Conservation (phyloP, 2,329 filamentous ascomycete genomes). For the Fragosphaeria purpurea region DNA sequence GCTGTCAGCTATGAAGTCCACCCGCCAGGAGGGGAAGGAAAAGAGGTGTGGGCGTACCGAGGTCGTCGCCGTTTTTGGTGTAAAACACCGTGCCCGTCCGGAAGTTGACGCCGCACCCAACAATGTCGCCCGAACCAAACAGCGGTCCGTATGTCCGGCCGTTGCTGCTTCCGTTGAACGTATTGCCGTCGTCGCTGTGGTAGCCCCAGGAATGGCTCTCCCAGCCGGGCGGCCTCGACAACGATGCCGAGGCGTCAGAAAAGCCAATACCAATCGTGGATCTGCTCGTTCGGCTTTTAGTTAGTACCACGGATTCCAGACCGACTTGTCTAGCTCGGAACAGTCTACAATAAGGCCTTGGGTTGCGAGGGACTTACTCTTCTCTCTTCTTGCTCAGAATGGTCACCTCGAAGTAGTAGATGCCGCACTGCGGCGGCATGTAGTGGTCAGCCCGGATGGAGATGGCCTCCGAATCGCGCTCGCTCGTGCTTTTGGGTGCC, state of each 20-base stretch:
- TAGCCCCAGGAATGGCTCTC: constrained; percentile 60
- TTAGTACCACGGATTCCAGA: too few relatives aligned
- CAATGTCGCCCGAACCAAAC: constrained; percentile 46
- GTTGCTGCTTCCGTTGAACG: constrained; percentile 45
- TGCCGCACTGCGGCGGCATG: constrained; percentile 81
- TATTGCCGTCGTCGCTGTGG: constrained; percentile 57
- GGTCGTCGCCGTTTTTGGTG: constrained; percentile 51
- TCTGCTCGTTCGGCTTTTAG: constrained; percentile 21
- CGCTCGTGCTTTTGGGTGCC: constrained; percentile 34
- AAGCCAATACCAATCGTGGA: constrained; percentile 56
- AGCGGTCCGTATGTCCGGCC: constrained; percentile 48
- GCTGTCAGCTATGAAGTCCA: constrained; percentile 15
- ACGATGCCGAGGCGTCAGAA: constrained; percentile 40
- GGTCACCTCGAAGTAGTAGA: constrained; percentile 83
- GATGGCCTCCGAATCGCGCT: constrained; percentile 64
- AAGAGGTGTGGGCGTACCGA: constrained; percentile 32
- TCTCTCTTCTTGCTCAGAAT: constrained; percentile 41
- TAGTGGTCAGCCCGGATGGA: constrained; percentile 73
- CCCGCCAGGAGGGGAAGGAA: neutral
- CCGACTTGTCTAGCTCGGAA: neutral
- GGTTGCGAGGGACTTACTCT: constrained; percentile 36
- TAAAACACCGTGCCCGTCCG: constrained; percentile 55
- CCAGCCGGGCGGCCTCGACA: constrained; percentile 54
- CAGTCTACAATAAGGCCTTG: neutral
- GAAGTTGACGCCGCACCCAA: constrained; percentile 60